A percentile compares a stretch with the other conserved stretches of the same genome.
These are phyloP conservation scores for Buxus sempervirens DNA, from an alignment of 164 flowering plant species.

Conservation along the genomic window DNA sequence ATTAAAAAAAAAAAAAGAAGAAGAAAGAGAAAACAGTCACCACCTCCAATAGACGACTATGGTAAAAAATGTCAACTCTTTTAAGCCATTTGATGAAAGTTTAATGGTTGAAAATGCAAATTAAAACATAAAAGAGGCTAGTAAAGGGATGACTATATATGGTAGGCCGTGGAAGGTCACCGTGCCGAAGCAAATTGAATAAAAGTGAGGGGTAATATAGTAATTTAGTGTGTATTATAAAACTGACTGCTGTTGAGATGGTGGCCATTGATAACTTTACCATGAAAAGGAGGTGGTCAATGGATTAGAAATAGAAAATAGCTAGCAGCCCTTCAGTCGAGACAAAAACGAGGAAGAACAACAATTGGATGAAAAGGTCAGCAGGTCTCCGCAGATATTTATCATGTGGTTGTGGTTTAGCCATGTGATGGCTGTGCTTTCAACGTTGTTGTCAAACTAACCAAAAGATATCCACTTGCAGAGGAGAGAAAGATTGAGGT, in stretches of 20 bases:
- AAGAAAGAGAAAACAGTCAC: too few species aligned
- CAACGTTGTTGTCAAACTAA: not conserved
- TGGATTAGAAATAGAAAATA: not conserved
- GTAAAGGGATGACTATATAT: too few species aligned
- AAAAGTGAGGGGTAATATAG: too few species aligned
- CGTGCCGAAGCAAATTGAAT: too few species aligned
- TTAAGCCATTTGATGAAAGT: too few species aligned
- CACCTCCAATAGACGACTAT: too few species aligned
- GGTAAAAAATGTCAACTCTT: too few species aligned
- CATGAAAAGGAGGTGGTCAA: not conserved
- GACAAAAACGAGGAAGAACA: not conserved
- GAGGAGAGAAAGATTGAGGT: not conserved
- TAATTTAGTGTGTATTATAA: too few species aligned
- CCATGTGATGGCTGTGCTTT: not conserved
- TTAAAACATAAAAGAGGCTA: too few species aligned
- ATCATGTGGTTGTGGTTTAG: not conserved
- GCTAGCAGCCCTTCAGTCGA: not conserved
- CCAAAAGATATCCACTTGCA: not conserved
- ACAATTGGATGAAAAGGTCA: constrained; percentile 3
- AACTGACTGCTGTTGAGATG: not conserved
- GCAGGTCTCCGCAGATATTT: not conserved
- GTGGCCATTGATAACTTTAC: not conserved
- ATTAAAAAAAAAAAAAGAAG: too few species aligned
- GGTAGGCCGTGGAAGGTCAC: too few species aligned
- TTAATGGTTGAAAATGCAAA: too few species aligned